These are phyloP conservation scores for Botrytis cinerea DNA, from an alignment of 2,329 filamentous ascomycete genomes.

Conservation along the genomic window DNA sequence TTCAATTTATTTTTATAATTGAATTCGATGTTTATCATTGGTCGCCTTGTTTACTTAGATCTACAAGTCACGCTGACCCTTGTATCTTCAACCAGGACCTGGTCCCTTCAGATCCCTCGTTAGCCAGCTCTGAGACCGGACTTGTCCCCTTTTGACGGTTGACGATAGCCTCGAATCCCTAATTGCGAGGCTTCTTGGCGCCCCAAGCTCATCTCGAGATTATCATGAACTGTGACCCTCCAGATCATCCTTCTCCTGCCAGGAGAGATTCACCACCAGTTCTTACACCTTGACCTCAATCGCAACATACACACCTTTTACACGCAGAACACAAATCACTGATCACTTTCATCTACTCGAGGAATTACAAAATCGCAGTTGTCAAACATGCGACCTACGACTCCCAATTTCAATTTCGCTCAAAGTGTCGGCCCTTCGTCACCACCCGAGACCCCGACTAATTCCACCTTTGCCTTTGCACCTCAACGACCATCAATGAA, in stretches of 20 bases:
- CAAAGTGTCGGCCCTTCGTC: conserved; percentile 47
- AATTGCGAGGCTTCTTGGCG: conserved; percentile 34
- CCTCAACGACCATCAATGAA: conserved; percentile 36
- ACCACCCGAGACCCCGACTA: conserved; percentile 51
- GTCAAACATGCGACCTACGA: conserved; percentile 46
- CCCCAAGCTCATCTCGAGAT: conserved; percentile 32
- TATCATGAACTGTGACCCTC: conserved; percentile 43
- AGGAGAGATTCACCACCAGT: conserved; percentile 42
- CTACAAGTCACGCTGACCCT: conserved; percentile 21
- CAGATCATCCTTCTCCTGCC: conserved; percentile 40
- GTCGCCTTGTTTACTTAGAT: conserved; percentile 28
- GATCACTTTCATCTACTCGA: not conserved
- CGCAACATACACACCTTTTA: not conserved
- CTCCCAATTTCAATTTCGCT: conserved; percentile 46
- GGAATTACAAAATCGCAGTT: conserved; percentile 19
- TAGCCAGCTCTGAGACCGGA: conserved; percentile 17
- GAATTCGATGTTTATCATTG: conserved; percentile 25
- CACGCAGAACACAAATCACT: not conserved
- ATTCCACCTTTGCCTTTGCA: conserved; percentile 39
- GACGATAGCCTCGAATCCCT: conserved; percentile 29
- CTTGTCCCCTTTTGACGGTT: conserved; percentile 24
- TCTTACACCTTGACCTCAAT: conserved; percentile 40
- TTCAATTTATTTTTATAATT: conserved; percentile 17
- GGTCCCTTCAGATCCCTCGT: conserved; percentile 14
- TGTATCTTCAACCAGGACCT: conserved; percentile 16